Percentiles rank a stretch among this genome's conserved stretches.
Conservation (phyloP, 169 alveolate species). For the Plasmodium ovale region DNA sequence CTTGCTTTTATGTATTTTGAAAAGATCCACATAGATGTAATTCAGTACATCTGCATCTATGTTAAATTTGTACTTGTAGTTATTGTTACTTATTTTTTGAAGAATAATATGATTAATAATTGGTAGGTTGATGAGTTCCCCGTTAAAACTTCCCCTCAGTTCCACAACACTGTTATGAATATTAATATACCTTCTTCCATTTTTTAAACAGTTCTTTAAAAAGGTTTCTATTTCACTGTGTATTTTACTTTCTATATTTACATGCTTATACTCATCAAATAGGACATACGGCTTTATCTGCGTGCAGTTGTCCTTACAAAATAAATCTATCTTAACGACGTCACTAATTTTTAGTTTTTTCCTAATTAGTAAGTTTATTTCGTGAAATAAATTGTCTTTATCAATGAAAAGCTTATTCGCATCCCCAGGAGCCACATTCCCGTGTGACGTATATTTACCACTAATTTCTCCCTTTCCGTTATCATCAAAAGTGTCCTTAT, state of each 20-base stretch:
- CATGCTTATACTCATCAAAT: slow-evolving; percentile 64
- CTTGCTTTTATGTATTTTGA: slow-evolving; percentile 58
- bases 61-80: slow-evolving; percentile 56
- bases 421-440: too few species aligned
- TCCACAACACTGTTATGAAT: slow-evolving; percentile 60
- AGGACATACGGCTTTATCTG: slow-evolving; percentile 53
- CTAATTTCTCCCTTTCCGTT: background rate
- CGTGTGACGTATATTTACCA: too few species aligned
- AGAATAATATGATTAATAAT: slow-evolving; percentile 43
- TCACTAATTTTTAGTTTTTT: slow-evolving; percentile 55
- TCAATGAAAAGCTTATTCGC: slow-evolving; percentile 17
- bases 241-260: slow-evolving; percentile 66
- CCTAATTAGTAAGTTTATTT: slow-evolving; percentile 38
- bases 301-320: slow-evolving; percentile 59
- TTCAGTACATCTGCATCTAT: slow-evolving; percentile 36
- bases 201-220: slow-evolving; percentile 23
- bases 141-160: slow-evolving; percentile 53
- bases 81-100: slow-evolving; percentile 55
- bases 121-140: slow-evolving; percentile 49
- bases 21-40: slow-evolving; percentile 60
- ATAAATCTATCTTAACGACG: slow-evolving; percentile 41
- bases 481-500: background rate
- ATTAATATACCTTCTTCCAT: slow-evolving; percentile 15
- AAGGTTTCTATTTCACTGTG: slow-evolving; percentile 43
- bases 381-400: slow-evolving; percentile 52